Conservation (phyloP, 116 monocot species). For the Iris pallida region DNA sequence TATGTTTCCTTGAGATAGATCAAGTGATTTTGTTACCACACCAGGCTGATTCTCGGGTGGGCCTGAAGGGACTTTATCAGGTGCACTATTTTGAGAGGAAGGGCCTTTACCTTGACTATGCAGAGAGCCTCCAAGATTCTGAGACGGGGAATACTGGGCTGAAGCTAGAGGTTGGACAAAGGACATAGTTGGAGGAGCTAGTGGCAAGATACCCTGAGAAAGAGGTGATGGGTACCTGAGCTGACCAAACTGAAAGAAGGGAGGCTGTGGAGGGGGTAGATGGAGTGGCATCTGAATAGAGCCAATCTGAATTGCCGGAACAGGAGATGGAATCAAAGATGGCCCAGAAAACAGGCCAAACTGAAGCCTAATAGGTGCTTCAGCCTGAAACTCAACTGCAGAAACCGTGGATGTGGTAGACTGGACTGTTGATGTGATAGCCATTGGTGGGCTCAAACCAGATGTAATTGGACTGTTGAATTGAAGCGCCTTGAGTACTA, state of each 20-base stretch:
- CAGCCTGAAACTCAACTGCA: slow-evolving; percentile 25
- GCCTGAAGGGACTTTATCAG: slow-evolving; percentile 12
- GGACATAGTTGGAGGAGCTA: slow-evolving; percentile 47
- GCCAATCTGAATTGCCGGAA: slow-evolving; percentile 97
- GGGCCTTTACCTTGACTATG: slow-evolving; percentile 25
- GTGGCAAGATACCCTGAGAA: slow-evolving; percentile 53
- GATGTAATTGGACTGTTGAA: slow-evolving; percentile 12
- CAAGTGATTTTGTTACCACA: slow-evolving; percentile 6
- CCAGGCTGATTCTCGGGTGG: slow-evolving; percentile 16
- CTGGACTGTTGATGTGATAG: slow-evolving; percentile 10
- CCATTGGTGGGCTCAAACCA: slow-evolving; percentile 5
- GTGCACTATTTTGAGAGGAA: slow-evolving; percentile 25
- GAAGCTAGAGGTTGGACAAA: slow-evolving; percentile 50
- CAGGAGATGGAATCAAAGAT: slow-evolving; percentile 85
- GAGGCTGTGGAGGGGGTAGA: slow-evolving; percentile 55
- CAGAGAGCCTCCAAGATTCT: slow-evolving; percentile 24
- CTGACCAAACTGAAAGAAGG: slow-evolving; percentile 78
- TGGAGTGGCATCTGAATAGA: slow-evolving; percentile 97
- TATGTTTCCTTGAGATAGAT: slow-evolving; percentile 16
- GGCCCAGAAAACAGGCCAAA: slow-evolving; percentile 91
- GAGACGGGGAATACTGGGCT: slow-evolving; percentile 30
- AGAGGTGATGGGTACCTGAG: slow-evolving; percentile 52
- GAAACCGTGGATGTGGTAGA: slow-evolving; percentile 27
- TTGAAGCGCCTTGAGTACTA: slow-evolving; percentile 13
- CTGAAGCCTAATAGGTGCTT: slow-evolving; percentile 47